Percentiles rank a stretch among this genome's conserved stretches.
Conservation (phyloP, 176 grass and related monocot species). For the Paspalum vaginatum region DNA sequence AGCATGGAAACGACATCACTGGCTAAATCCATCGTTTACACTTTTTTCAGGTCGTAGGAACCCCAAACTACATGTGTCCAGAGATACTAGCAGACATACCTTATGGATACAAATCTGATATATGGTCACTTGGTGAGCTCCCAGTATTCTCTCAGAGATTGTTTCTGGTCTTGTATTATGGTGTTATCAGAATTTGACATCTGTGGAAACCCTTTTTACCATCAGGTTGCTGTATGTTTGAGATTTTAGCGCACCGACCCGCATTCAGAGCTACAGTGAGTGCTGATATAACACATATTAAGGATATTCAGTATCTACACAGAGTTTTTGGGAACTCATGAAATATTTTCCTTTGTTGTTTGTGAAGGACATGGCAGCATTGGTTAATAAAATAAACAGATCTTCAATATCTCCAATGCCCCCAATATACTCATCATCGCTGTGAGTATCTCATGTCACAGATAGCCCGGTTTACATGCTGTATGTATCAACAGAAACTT, state of each 20-base stretch:
- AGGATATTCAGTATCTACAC: not conserved
- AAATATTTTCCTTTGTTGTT: conserved; percentile 10
- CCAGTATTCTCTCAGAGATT: not conserved
- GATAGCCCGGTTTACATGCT: not conserved
- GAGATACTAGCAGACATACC: conserved; percentile 86
- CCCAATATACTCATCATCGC: conserved; percentile 65
- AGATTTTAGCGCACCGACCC: conserved; percentile 84
- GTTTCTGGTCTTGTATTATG: not conserved
- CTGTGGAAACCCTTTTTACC: conserved; percentile 25
- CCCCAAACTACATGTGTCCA: conserved; percentile 93
- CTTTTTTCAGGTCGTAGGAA: conserved; percentile 74
- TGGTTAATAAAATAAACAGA: conserved; percentile 92
- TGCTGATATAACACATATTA: conserved; percentile 4
- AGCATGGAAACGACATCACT: too few species aligned
- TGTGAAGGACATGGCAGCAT: conserved; percentile 74
- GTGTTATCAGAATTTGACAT: conserved; percentile 16
- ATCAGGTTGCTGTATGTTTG: conserved; percentile 95
- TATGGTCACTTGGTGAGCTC: conserved; percentile 78
- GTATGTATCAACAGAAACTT: not conserved
- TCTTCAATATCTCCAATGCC: conserved; percentile 93
- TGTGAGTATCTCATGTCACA: conserved; percentile 53
- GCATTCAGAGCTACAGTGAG: conserved; percentile 82
- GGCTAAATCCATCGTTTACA: not conserved
- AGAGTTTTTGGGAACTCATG: conserved; percentile 17
- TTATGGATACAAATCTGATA: conserved; percentile 90